These are phyloP conservation scores for Paecilomyces sp. DNA, from an alignment of 2,329 filamentous ascomycete genomes.

Conservation along the genomic window DNA sequence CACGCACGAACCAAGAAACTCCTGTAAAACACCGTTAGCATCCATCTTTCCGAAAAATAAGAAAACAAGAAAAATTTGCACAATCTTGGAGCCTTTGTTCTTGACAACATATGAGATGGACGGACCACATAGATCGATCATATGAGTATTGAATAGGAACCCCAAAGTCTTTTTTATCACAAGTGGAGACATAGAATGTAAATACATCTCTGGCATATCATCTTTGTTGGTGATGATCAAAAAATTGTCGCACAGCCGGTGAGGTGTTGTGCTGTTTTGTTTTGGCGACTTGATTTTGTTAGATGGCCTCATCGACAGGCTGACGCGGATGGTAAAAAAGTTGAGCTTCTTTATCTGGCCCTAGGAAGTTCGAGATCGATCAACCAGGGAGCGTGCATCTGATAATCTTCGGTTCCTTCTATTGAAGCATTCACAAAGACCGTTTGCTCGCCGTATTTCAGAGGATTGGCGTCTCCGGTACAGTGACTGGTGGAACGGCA, in stretches of 20 bases:
- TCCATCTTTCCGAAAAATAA: no score
- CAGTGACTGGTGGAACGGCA: conserved; percentile 36
- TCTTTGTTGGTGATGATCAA: no score
- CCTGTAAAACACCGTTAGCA: no score
- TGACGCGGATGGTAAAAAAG: neutral
- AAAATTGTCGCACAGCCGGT: neutral
- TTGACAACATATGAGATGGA: no score
- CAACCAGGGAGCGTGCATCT: neutral
- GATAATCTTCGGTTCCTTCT: conserved; percentile 25
- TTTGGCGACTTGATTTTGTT: neutral
- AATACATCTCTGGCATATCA: no score
- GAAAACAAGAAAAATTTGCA: no score
- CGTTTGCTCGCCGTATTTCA: conserved; percentile 41
- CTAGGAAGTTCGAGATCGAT: neutral
- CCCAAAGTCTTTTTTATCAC: no score
- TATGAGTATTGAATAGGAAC: no score
- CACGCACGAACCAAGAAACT: no score
- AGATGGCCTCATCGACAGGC: neutral
- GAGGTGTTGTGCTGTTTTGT: neutral
- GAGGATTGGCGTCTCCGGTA: conserved; percentile 18
- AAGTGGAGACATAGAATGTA: no score
- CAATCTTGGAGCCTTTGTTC: no score
- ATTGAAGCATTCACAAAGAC: conserved; percentile 56
- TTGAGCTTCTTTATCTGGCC: neutral
- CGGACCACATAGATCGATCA: no score